Evolutionary conservation across 257 asterid genomes (phyloP).

Genomic region (Solanum bukasovii): DNA sequence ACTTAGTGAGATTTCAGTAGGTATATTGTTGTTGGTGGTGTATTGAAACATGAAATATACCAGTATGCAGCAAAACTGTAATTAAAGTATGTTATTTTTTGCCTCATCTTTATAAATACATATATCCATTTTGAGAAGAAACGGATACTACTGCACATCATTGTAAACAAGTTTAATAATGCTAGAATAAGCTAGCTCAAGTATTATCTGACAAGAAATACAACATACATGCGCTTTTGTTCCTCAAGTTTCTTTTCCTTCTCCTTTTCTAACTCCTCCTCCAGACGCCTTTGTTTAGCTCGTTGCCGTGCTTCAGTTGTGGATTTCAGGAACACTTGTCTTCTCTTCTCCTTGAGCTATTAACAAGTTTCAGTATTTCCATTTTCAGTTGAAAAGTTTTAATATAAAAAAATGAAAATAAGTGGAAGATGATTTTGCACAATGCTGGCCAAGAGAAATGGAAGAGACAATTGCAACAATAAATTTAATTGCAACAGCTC

Average conservation of each 20-base stretch:
- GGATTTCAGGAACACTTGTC: slow-evolving; percentile 71
- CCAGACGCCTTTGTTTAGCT: slow-evolving; percentile 77
- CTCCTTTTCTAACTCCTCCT: slow-evolving; percentile 84
- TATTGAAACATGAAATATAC: neutral
- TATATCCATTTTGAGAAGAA: neutral
- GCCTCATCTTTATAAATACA: neutral
- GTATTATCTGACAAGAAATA: neutral
- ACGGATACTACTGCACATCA: neutral
- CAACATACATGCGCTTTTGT: slow-evolving; percentile 76
- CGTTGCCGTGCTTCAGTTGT: slow-evolving; percentile 79
- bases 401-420: neutral
- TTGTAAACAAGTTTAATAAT: neutral
- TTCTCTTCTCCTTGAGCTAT: slow-evolving; percentile 80
- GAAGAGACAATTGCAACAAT: neutral
- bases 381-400: neutral
- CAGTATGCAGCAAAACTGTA: neutral
- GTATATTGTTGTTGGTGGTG: neutral
- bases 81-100: neutral
- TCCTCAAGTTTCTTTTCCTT: slow-evolving; percentile 84
- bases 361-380: slow-evolving; percentile 8
- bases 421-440: neutral
- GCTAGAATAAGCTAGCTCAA: slow-evolving; percentile 4
- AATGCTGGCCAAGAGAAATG: neutral
- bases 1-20: neutral
- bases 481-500: neutral